A percentile compares a stretch with the other conserved stretches of the same genome.
Conservation (phyloP, 208 protist species). For the Crithidia fasciculata region DNA sequence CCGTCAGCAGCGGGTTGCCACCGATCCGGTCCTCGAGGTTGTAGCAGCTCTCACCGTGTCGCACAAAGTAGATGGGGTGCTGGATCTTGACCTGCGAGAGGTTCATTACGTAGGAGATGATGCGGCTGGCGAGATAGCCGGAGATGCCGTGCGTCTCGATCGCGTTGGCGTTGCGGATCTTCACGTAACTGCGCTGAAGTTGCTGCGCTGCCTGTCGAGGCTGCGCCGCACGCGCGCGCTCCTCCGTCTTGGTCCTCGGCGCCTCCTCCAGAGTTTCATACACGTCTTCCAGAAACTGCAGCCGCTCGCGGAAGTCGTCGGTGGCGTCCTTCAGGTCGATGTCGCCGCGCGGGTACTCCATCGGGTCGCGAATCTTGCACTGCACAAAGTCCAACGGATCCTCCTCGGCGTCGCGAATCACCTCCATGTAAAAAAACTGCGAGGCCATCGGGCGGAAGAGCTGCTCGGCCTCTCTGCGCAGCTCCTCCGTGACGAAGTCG, state of each 20-base stretch:
- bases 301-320: slow-evolving; percentile 64
- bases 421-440: slow-evolving; percentile 85
- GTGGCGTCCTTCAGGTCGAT: slow-evolving; percentile 37
- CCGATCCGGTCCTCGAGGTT: slow-evolving; percentile 89
- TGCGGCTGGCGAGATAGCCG: slow-evolving; percentile 76
- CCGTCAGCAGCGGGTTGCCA: slow-evolving; percentile 78
- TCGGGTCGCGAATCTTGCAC: slow-evolving; percentile 66
- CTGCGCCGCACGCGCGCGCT: background rate
- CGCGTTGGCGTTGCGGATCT: slow-evolving; percentile 53
- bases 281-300: slow-evolving; percentile 50
- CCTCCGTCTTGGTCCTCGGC: slow-evolving; percentile 8
- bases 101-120: slow-evolving; percentile 89
- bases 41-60: slow-evolving; percentile 87
- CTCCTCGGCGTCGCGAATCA: slow-evolving; percentile 54
- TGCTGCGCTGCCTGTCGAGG: background rate
- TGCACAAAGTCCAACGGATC: slow-evolving; percentile 63
- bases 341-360: slow-evolving; percentile 61
- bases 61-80: slow-evolving; percentile 91
- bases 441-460: slow-evolving; percentile 57
- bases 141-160: slow-evolving; percentile 77
- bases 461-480: slow-evolving; percentile 73
- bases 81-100: slow-evolving; percentile 83
- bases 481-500: slow-evolving; percentile 78
- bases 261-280: slow-evolving; percentile 61
- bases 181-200: slow-evolving; percentile 50